Base-by-base conservation (phyloP, 2,329 filamentous ascomycete species). In the Fusarium subtropicale region DNA sequence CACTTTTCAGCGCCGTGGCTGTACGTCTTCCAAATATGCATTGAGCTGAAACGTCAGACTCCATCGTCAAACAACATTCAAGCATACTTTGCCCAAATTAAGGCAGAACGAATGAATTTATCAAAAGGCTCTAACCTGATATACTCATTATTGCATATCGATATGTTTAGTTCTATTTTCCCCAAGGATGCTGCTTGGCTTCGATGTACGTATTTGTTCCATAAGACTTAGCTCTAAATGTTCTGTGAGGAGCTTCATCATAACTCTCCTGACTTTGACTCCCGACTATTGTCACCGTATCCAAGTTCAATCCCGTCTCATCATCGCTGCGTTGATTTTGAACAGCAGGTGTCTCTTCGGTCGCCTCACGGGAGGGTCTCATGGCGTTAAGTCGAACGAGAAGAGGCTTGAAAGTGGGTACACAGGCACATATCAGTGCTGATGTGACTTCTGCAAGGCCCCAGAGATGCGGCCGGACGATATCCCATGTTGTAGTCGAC, bases 401-500 rank as follows among this genome's bases (percentile, higher is more conserved):
- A 1, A 71, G 22, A 9, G 66, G 69, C 6, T 67, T 56, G 7
- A 65, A 61, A 0, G 69, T 72, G 5, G 71, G 71, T 4, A 73
- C 48, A 1, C 71, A 73, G 1, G 65, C 66, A 26, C 65, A 71
- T 7, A 50, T 31, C 8, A 73, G 38, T 4, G 68, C 66, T 0
- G 71, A 65, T 10, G 59, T 66, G 1, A 60, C 16, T 28, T 73
- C 71, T 1, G 71, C 60, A 2, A 73, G 63, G 0, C 68, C 72
- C 71, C 62, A 73, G 0, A 55, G 53, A 1, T 57, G 55, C 4
- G 62, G 36, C 0, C 33, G 34, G 5, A 70, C 66, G 6, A 59
- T 70, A 13, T 60, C 52, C 65, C 68, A 73, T 2, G 71, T 61
- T 4, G 39, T 10, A 7, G 41, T 44, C 1, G 41, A 26, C 12